These are phyloP conservation scores for Chytridium lagenaria DNA, from an alignment of 371 early-diverging fungal species.

Conservation along the genomic window DNA sequence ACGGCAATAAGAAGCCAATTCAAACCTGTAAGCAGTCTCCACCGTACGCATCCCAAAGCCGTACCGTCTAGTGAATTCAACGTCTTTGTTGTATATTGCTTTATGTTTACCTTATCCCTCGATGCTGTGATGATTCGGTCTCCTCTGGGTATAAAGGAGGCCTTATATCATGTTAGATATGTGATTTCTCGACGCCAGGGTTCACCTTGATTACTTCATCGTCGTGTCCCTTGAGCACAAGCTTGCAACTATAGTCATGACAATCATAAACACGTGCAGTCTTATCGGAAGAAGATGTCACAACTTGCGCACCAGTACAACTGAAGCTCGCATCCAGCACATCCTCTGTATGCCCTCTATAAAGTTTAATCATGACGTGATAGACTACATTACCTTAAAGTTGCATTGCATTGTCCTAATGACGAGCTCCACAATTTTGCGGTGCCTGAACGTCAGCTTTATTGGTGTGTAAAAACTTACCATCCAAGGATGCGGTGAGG, in stretches of 20 bases:
- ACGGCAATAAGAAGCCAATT: background rate
- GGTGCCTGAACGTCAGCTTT: constrained; percentile 22
- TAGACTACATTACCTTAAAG: constrained; percentile 30
- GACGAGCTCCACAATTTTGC: constrained; percentile 48
- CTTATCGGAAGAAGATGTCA: constrained; percentile 46
- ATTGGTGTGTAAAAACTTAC: background rate
- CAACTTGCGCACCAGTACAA: constrained; percentile 32
- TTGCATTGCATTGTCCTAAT: constrained; percentile 39
- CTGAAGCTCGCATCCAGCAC: constrained; percentile 46
- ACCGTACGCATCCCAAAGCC: constrained; percentile 48
- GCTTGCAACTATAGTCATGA: constrained; percentile 23
- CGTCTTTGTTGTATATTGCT: background rate
- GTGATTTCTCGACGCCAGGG: too few species aligned
- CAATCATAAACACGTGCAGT: constrained; percentile 43
- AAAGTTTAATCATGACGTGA: background rate
- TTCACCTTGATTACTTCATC: constrained; percentile 54
- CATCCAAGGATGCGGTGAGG: constrained; percentile 50
- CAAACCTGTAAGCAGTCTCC: constrained; percentile 40
- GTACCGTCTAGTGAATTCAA: constrained; percentile 32
- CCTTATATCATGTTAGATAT: too few species aligned
- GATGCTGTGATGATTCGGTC: constrained; percentile 51
- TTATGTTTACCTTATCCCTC: constrained; percentile 48
- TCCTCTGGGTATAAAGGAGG: constrained; percentile 46
- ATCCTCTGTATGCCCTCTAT: constrained; percentile 49
- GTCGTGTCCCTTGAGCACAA: constrained; percentile 39